A percentile compares a stretch with the other conserved stretches of the same genome.
Conservation (phyloP, 1,284 basidiomycete species). For the Porogramme epimiltina region DNA sequence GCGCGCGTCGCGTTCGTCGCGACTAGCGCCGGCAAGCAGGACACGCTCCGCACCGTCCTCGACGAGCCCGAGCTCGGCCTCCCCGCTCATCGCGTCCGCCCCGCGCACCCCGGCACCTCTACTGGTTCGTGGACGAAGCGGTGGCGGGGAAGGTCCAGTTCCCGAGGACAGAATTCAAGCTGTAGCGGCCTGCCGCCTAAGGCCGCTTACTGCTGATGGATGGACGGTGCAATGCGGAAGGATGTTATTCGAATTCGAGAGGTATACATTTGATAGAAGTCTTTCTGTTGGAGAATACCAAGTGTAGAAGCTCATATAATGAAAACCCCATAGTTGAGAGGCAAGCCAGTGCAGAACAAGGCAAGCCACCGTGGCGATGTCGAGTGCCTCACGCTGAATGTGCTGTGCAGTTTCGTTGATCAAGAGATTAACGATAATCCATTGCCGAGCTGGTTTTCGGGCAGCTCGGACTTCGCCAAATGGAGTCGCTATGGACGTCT, state of each 20-base stretch:
- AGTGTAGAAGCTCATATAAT: no score
- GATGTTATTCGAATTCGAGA: no score
- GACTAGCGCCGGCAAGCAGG: constrained; percentile 82
- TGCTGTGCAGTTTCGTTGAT: no score
- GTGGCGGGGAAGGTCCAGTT: constrained; percentile 70
- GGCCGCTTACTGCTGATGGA: not conserved
- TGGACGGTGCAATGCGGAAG: not conserved
- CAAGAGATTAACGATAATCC: no score
- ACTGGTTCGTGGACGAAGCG: constrained; percentile 90
- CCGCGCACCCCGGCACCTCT: constrained; percentile 80
- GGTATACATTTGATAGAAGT: constrained; percentile 16
- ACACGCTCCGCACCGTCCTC: constrained; percentile 73
- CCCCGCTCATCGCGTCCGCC: constrained; percentile 84
- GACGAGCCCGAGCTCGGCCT: constrained; percentile 83
- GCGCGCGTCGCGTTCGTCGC: constrained; percentile 87
- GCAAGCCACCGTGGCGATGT: no score
- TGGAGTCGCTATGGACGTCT: no score
- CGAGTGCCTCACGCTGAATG: no score
- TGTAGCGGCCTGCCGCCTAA: no score
- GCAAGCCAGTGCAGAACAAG: constrained; percentile 72
- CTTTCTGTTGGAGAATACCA: constrained; percentile 7
- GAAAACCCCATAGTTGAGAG: no score
- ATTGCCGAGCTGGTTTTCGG: no score
- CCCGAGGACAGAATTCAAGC: constrained; percentile 53
- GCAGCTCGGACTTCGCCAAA: no score